Conservation (phyloP, 305 asterid species). For the Rubia tinctorum region DNA sequence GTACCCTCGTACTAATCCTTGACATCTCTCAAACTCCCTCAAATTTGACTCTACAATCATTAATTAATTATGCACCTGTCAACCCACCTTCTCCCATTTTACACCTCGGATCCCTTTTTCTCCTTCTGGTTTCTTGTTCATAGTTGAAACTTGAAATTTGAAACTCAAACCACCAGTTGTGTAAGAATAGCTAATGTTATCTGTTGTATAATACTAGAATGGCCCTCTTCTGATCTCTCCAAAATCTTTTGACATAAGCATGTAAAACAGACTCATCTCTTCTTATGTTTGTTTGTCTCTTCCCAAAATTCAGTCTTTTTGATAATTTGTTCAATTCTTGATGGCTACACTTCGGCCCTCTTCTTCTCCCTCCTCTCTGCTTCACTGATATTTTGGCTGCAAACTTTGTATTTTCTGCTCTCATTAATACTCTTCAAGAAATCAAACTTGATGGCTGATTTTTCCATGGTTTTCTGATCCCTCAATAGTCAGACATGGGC, state of each 20-base stretch:
- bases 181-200: not conserved
- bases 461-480: not conserved
- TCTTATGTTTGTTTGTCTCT: constrained; percentile 14
- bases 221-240: constrained; percentile 49
- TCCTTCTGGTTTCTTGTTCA: not conserved
- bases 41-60: constrained; percentile 12
- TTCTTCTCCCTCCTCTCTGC: not conserved
- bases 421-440: not conserved
- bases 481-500: constrained; percentile 10
- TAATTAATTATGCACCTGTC: constrained; percentile 20
- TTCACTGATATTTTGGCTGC: constrained; percentile 15
- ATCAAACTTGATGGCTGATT: constrained; percentile 3
- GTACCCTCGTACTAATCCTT: no score
- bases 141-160: not conserved
- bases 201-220: not conserved
- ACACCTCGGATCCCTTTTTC: not conserved
- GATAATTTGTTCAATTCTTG: constrained; percentile 28
- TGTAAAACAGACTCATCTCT: constrained; percentile 20
- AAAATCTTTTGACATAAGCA: constrained; percentile 42
- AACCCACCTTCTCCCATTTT: constrained; percentile 10
- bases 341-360: constrained; percentile 24
- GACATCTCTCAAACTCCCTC: constrained; percentile 8
- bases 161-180: not conserved
- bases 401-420: not conserved
- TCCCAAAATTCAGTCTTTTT: constrained; percentile 10